Base-by-base conservation (phyloP, 371 early-diverging fungal genomes). In the Mucor lusitanicus region DNA sequence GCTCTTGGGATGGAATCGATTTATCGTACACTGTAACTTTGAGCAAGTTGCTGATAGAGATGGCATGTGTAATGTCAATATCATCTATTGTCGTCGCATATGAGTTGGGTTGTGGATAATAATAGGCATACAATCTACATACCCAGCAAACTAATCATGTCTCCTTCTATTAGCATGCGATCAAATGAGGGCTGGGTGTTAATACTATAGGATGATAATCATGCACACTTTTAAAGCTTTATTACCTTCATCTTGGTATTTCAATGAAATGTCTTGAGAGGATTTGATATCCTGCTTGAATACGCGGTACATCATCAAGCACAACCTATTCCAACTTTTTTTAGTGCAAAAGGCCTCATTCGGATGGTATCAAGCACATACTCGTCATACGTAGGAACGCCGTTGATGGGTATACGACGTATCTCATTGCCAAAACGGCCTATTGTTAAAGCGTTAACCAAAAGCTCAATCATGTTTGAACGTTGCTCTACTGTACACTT, bases 311-410 rank as follows among this genome's bases (percentile, higher is more conserved):
- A 83, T 82, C 73, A 87, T 87, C 35, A 87, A 70, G 64, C 86
- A 87, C 3, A 87, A 72, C 53, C 81, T 81, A 33, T 19, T 42
- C 6, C 6, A 37, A 5, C 7, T 3, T 40, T 15, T 40, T 15
- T 12, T 3, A 19, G 25, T 6, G 12, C 15, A 56, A n/a, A 0
- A 3, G 5, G 7, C 32, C n/a, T 33, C 33, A 25, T 54, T 2
- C 28, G n/a, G 17, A 28, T 5, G 27, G 9, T 15, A 50, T 12
- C 27, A 35, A 48, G 13, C n/a, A 32, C 71, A 64, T 74, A 79
- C 81, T 87, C 87, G 67, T 87, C 84, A 71, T 77, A 83, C 9
- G 83, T 83, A 4, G 87, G 87, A 11, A 76, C 81, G 68, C 85
- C 85, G 35, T 78, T 82, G 54, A 87, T 85, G 17, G 86, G 79